Conservation (phyloP, 768 basidiomycete genomes). For the Pulveroboletus sp. region DNA sequence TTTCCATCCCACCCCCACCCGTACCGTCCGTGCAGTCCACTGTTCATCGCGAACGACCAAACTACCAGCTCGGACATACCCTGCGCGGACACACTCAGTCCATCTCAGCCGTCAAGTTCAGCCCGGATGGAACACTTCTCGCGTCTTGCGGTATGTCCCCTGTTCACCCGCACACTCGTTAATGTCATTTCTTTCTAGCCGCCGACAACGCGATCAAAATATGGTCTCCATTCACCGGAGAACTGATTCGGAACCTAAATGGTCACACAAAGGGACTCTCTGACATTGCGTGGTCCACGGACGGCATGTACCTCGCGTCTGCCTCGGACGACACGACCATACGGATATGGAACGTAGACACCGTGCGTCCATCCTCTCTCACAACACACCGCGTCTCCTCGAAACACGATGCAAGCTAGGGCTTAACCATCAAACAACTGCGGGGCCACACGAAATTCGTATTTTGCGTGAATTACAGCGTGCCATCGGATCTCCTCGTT, state of each 20-base stretch:
- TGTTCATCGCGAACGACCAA: conserved; percentile 43
- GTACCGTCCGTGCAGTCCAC: conserved; percentile 33
- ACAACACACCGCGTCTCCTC: neutral
- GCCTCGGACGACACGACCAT: conserved; percentile 92
- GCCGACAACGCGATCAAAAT: conserved; percentile 79
- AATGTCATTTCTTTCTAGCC: conserved; percentile 39
- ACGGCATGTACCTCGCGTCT: conserved; percentile 80
- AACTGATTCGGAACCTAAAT: conserved; percentile 68
- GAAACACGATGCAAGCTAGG: conserved; percentile 39
- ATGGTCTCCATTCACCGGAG: conserved; percentile 79
- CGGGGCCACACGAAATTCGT: conserved; percentile 86
- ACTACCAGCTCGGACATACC: conserved; percentile 66
- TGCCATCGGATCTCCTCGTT: conserved; percentile 82
- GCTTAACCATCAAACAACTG: conserved; percentile 65
- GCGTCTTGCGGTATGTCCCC: conserved; percentile 78
- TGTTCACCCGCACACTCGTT: neutral
- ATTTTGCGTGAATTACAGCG: conserved; percentile 91
- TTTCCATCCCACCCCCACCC: conserved; percentile 36
- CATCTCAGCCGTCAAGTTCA: conserved; percentile 89
- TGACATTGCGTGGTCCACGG: conserved; percentile 85
- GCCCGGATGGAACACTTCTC: conserved; percentile 79
- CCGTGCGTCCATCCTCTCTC: conserved; percentile 43
- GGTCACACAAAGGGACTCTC: conserved; percentile 85
- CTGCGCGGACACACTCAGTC: conserved; percentile 78
- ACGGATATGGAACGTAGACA: conserved; percentile 85